Conservation (phyloP, 2,329 filamentous ascomycete genomes). For the Penicillium oxalicum region DNA sequence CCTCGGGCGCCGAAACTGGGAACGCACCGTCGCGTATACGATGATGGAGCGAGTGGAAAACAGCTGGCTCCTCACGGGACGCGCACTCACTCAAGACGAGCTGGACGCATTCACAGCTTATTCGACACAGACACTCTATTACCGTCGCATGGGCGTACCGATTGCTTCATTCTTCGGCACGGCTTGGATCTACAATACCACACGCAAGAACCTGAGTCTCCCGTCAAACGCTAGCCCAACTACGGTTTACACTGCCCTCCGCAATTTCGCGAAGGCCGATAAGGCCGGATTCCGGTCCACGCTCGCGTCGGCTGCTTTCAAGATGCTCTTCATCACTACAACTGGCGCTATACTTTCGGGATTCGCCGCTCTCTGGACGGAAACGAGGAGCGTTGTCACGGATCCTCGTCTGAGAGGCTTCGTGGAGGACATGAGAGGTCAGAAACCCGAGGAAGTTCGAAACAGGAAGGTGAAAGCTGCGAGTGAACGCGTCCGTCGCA, state of each 20-base stretch:
- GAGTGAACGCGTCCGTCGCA: constrained; percentile 2
- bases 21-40: constrained; percentile 1
- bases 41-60: constrained; percentile 18
- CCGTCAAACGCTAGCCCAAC: constrained; percentile 8
- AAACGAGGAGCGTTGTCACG: constrained; percentile 8
- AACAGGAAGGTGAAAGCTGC: constrained; percentile 15
- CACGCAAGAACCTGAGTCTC: constrained; percentile 6
- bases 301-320: constrained; percentile 4
- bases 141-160: constrained; percentile 18
- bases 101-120: constrained; percentile 28
- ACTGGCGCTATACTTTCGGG: constrained; percentile 3
- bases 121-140: constrained; percentile 17
- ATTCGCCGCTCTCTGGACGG: constrained; percentile 8
- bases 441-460: constrained; percentile 19
- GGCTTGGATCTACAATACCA: constrained; percentile 9
- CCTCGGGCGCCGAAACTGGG: constrained; percentile 18
- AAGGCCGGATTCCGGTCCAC: neutral
- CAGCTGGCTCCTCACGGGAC: constrained; percentile 18
- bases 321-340: constrained; percentile 13
- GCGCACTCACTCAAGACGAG: constrained; percentile 30
- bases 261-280: constrained; percentile 3
- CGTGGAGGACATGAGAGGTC: constrained; percentile 13
- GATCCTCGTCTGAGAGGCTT: constrained; percentile 24
- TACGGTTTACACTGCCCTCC: constrained; percentile 4
- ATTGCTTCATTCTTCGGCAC: constrained; percentile 10